These are phyloP conservation scores for Diplodia intermedia DNA, from an alignment of 2,329 filamentous ascomycete species.

Conservation along the genomic window DNA sequence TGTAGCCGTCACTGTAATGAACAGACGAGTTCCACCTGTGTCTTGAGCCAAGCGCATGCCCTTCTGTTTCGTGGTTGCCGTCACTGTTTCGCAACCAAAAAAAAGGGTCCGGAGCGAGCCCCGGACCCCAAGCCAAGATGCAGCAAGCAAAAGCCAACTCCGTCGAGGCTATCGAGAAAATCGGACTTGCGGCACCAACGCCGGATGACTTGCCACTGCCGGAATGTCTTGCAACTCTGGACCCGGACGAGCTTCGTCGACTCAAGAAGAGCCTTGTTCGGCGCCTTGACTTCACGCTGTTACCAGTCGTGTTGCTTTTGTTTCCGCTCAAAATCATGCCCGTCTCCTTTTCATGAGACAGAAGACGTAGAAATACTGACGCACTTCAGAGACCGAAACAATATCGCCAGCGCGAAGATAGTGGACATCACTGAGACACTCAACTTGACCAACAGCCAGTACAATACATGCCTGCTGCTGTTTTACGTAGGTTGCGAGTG, in stretches of 20 bases:
- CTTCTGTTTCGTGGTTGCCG: background rate
- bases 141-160: background rate
- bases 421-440: slow-evolving; percentile 45
- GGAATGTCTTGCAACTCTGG: background rate
- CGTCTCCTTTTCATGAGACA: background rate
- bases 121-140: background rate
- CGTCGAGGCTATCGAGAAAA: slow-evolving; percentile 7
- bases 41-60: too few species aligned
- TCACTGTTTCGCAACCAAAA: too few species aligned
- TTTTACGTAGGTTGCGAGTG: slow-evolving; percentile 36
- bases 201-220: slow-evolving; percentile 10
- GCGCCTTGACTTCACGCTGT: slow-evolving; percentile 29
- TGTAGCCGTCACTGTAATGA: background rate
- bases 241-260: slow-evolving; percentile 3
- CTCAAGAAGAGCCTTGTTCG: slow-evolving; percentile 36
- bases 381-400: slow-evolving; percentile 36
- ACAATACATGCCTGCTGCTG: slow-evolving; percentile 43
- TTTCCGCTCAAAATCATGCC: slow-evolving; percentile 31
- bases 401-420: slow-evolving; percentile 46
- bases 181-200: background rate
- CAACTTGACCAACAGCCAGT: slow-evolving; percentile 38
- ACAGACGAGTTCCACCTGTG: background rate
- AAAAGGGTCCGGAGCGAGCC: background rate
- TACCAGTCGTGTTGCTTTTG: slow-evolving; percentile 30
- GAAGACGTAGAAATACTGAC: background rate